These are phyloP conservation scores for Mortierella sp. DNA, from an alignment of 371 early-diverging fungal species.

Conservation along the genomic window DNA sequence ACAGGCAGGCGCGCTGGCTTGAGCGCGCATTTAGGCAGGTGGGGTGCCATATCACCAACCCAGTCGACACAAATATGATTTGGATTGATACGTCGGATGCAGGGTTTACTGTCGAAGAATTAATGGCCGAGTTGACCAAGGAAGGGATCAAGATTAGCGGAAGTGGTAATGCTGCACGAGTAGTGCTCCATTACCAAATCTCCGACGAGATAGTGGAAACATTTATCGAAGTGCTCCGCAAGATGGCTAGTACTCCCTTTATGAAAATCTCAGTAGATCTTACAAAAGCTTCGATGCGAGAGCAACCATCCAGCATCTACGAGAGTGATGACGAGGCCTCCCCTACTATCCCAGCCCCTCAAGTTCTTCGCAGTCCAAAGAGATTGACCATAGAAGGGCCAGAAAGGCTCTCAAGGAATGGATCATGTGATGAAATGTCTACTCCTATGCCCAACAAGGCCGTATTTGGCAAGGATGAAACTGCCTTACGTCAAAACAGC, in stretches of 20 bases:
- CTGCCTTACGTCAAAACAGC: background rate
- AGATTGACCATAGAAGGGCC: background rate
- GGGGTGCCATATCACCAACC: slow-evolving; percentile 74
- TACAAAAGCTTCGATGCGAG: slow-evolving; percentile 21
- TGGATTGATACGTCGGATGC: slow-evolving; percentile 71
- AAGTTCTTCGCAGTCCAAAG: background rate
- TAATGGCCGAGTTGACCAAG: slow-evolving; percentile 65
- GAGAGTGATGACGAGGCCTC: background rate
- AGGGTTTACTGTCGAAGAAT: slow-evolving; percentile 64
- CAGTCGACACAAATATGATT: slow-evolving; percentile 94
- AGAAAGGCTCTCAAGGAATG: background rate
- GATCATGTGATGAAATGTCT: background rate
- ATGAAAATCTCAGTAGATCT: slow-evolving; percentile 42
- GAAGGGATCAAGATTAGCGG: slow-evolving; percentile 75
- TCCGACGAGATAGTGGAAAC: slow-evolving; percentile 70
- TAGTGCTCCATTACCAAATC: slow-evolving; percentile 88
- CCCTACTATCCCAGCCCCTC: slow-evolving; percentile 10
- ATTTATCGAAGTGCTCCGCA: slow-evolving; percentile 57
- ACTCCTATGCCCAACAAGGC: slow-evolving; percentile 8
- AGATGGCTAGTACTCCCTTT: slow-evolving; percentile 20
- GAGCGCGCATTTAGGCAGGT: slow-evolving; percentile 71
- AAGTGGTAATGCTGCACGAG: slow-evolving; percentile 65
- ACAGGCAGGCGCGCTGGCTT: slow-evolving; percentile 73
- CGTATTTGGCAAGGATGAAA: background rate
- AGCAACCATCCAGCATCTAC: slow-evolving; percentile 17